Evolutionary conservation across 140 eudicot species (phyloP), one percentile per base, ranked within the genome.

Genomic region (Erigeron philadelphicus): DNA sequence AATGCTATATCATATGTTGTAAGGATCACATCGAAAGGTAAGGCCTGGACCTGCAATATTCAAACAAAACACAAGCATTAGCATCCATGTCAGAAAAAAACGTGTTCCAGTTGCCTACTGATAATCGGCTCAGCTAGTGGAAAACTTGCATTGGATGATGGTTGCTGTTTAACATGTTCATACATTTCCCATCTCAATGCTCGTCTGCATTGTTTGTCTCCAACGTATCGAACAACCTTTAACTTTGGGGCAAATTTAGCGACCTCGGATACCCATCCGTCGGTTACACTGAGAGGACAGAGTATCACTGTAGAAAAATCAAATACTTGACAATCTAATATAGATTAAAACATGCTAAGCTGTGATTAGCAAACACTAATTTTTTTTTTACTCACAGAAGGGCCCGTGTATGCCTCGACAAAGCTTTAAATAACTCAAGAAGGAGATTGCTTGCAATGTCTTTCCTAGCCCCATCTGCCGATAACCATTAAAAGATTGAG

Each of bases 401-500:
- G 96, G 93, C 45, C 98, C 95, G 15, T 86, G 83, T 56, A 81
- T 35, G 61, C 67, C 84, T 72, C 58, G 87, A 59, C 54, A 76
- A 66, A 78, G 64, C 81, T 93, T 93, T 79, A 93, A 74, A 64
- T 88, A 93, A 75, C 93, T 84, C 80, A 93, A 67, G 65, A 93
- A 83, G 56, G 94, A 83, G 68, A 89, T 78, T 16, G 98, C 98
- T 82, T 93, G 98, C 81, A 93, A 79, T 49, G 98, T 93, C 85
- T 93, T 93, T 67, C 98, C 98, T 43, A 93, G 84, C 52, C 98
- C 98, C 98, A 93, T 93, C 98, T 93, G 89, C 54, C 73, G 54
- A 68, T 49, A 62, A 61, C 12, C 71, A 71, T 64, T 42, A 21
- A 52, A n/a, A 55, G 42, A 16, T 31, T 31, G 38, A 31, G 38